Conservation (phyloP, 2,329 filamentous ascomycete genomes). For the Aspergillus pseudotamarii region DNA sequence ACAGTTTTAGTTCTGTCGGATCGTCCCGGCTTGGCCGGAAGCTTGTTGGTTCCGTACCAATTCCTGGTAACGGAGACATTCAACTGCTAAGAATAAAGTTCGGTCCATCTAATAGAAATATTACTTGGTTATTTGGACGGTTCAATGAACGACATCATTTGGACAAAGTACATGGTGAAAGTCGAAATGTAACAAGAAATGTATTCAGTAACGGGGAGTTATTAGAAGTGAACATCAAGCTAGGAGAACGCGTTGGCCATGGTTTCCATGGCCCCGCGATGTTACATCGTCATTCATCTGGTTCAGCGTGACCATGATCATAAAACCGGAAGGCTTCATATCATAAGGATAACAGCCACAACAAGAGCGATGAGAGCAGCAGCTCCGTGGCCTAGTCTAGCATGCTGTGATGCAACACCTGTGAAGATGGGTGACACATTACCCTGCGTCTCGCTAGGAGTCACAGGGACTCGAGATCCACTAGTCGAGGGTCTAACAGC, state of each 20-base stretch:
- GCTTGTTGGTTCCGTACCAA: slow-evolving; percentile 11
- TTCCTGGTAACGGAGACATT: neutral
- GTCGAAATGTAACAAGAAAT: neutral
- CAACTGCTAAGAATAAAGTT: neutral
- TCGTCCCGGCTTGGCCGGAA: slow-evolving; percentile 27
- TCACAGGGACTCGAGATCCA: slow-evolving; percentile 8
- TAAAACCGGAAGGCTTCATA: slow-evolving; percentile 15
- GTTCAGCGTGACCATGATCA: neutral
- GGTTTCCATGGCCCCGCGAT: neutral
- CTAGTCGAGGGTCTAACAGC: slow-evolving; percentile 17
- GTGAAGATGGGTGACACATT: slow-evolving; percentile 23
- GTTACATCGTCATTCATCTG: neutral
- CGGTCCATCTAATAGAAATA: neutral
- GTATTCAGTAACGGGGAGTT: neutral
- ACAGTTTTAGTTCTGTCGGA: slow-evolving; percentile 13
- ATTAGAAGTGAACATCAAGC: neutral
- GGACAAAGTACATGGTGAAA: neutral
- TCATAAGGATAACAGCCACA: slow-evolving; percentile 16
- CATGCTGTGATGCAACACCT: slow-evolving; percentile 19
- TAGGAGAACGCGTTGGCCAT: neutral
- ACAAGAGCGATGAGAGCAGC: slow-evolving; percentile 13
- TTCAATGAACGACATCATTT: neutral
- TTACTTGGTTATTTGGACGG: neutral
- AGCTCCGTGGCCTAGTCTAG: slow-evolving; percentile 15
- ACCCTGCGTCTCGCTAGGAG: slow-evolving; percentile 21